Percentiles rank a stretch among this genome's conserved stretches.
phyloP scores from a whole-genome alignment of 2,329 filamentous ascomycete species.

The Gremmenia infestans region DNA sequence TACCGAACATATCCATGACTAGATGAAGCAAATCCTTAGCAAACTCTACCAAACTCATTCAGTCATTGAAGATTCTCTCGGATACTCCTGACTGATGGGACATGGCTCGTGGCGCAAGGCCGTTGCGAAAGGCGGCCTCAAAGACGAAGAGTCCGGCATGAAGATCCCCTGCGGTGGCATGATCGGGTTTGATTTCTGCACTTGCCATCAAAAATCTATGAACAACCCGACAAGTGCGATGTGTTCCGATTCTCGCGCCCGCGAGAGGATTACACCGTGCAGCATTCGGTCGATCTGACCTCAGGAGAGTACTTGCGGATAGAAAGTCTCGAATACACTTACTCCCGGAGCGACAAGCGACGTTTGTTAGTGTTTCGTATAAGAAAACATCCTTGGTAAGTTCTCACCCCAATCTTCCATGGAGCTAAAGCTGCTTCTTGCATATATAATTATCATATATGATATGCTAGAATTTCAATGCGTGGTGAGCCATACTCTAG shows the following conservation, averaged over 20 bases:
- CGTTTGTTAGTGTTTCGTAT: conserved; percentile 33
- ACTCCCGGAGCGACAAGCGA: conserved; percentile 13
- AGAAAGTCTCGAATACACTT: too few relatives aligned
- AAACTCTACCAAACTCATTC: conserved; percentile 30
- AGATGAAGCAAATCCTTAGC: conserved; percentile 30
- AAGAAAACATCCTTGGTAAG: conserved; percentile 35
- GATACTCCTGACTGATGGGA: conserved; percentile 19
- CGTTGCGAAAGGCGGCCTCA: conserved; percentile 15
- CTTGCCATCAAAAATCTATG: background rate
- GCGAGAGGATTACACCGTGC: conserved; percentile 1
- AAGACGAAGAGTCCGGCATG: background rate
- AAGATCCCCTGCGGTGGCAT: background rate
- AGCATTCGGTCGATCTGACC: too few relatives aligned
- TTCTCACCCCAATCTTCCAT: conserved; percentile 17
- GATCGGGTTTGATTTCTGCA: background rate
- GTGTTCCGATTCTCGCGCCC: conserved; percentile 12
- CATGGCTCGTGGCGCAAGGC: conserved; percentile 20
- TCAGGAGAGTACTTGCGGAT: too few relatives aligned
- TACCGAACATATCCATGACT: conserved; percentile 21
- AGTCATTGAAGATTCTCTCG: conserved; percentile 30
- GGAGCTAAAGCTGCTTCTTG: conserved; percentile 44
- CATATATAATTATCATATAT: conserved; percentile 29
- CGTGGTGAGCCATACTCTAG: too few relatives aligned
- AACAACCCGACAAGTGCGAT: conserved; percentile 6
- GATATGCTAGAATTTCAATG: conserved; percentile 12